A percentile compares a stretch with the other conserved stretches of the same genome.
These are phyloP conservation scores for Metarhizium rileyi DNA, from an alignment of 2,329 filamentous ascomycete species.

Conservation along the genomic window DNA sequence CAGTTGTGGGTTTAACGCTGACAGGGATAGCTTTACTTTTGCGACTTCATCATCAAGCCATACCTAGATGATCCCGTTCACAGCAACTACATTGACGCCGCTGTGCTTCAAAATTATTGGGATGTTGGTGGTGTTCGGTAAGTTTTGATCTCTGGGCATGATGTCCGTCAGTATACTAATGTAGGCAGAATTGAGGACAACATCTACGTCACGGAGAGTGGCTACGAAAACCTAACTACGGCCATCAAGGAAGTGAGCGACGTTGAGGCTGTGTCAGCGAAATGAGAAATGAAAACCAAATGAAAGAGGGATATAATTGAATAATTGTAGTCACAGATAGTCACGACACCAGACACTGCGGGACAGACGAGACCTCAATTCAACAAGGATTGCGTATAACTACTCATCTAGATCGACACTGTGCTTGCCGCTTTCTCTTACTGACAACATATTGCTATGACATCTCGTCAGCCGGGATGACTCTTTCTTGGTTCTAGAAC, in stretches of 20 bases:
- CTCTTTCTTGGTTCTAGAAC: no score
- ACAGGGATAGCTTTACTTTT: constrained; percentile 68
- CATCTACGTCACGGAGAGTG: constrained; percentile 58
- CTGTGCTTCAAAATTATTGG: constrained; percentile 71
- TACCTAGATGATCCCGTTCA: constrained; percentile 65
- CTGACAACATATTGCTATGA: neutral
- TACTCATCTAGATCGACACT: neutral
- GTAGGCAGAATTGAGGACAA: constrained; percentile 53
- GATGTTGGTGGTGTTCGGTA: constrained; percentile 65
- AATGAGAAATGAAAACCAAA: neutral
- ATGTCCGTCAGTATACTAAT: neutral
- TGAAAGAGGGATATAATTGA: neutral
- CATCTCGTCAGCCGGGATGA: no score
- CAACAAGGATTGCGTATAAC: neutral
- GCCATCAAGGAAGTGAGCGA: constrained; percentile 58
- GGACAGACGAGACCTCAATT: neutral
- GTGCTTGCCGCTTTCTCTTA: neutral
- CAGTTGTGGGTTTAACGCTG: neutral
- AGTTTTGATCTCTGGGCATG: constrained; percentile 15
- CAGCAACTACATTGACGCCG: constrained; percentile 64
- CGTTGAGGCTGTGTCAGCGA: constrained; percentile 37
- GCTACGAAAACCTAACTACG: constrained; percentile 63
- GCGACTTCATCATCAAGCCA: constrained; percentile 75
- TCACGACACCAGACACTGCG: neutral
- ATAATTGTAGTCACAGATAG: neutral